A percentile compares a stretch with the other conserved stretches of the same genome.
These are phyloP conservation scores for Trichoderma guizhouense DNA, from an alignment of 2,329 filamentous ascomycete species.

Conservation along the genomic window DNA sequence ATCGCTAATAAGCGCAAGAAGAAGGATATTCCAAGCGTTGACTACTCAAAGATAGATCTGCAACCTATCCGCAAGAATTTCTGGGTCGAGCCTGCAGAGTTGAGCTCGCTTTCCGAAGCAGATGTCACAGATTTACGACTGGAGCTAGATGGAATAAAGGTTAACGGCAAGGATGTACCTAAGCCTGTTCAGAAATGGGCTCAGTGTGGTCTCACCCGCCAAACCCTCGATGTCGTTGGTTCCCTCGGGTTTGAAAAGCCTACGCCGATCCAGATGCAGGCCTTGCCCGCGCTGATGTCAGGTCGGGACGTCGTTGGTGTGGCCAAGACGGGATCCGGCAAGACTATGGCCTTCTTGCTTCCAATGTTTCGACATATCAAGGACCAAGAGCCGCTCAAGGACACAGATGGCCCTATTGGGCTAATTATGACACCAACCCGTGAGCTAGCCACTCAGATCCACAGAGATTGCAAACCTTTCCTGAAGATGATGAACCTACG, in stretches of 20 bases:
- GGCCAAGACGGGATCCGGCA: constrained; percentile 95
- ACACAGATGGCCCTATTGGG: constrained; percentile 81
- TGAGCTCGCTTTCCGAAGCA: constrained; percentile 77
- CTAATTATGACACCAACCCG: constrained; percentile 92
- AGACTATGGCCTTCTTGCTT: constrained; percentile 91
- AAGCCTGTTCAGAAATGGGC: constrained; percentile 97
- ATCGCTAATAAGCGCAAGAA: constrained; percentile 73
- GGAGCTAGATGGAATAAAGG: constrained; percentile 93
- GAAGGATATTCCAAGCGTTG: constrained; percentile 85
- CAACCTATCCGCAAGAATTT: constrained; percentile 89
- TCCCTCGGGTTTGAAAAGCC: constrained; percentile 81
- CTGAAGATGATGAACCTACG: constrained; percentile 80
- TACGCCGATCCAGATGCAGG: constrained; percentile 92
- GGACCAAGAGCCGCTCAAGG: constrained; percentile 78
- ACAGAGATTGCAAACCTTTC: constrained; percentile 92
- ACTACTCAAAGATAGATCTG: constrained; percentile 84
- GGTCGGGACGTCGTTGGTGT: constrained; percentile 94
- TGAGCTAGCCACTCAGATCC: constrained; percentile 90
- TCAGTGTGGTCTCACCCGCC: constrained; percentile 84
- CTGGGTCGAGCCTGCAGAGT: constrained; percentile 84
- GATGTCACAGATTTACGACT: constrained; percentile 78
- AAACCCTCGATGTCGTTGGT: constrained; percentile 81
- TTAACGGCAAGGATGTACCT: constrained; percentile 81
- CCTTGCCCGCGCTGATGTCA: constrained; percentile 91
- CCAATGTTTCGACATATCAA: constrained; percentile 99